phyloP scores from a whole-genome alignment of 805 yeast genomes.

The Hanseniaspora pseudoguilliermondii region DNA sequence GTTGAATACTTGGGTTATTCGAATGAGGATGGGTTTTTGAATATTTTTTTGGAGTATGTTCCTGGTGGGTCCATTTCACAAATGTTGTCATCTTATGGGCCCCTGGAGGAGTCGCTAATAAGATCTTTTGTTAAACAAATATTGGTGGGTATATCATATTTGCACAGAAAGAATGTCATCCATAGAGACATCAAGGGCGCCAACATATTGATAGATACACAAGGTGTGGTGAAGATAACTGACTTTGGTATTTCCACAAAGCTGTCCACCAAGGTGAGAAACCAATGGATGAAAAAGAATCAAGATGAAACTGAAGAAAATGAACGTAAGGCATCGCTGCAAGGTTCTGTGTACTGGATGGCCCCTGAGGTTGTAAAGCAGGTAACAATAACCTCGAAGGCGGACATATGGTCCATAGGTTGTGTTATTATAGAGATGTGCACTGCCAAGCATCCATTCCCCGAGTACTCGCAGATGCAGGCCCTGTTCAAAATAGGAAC shows the following conservation, averaged over 20 bases:
- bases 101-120: conserved; percentile 65
- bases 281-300: conserved; percentile 23
- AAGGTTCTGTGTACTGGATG: conserved; percentile 98
- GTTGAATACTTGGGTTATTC: conserved; percentile 87
- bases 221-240: conserved; percentile 70
- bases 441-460: conserved; percentile 93
- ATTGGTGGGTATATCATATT: conserved; percentile 56
- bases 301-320: conserved; percentile 22
- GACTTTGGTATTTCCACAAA: conserved; percentile 76
- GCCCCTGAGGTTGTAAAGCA: conserved; percentile 98
- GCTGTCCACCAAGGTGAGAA: conserved; percentile 40
- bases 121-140: conserved; percentile 65
- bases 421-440: conserved; percentile 90
- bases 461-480: conserved; percentile 90
- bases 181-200: conserved; percentile 88
- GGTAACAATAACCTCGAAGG: conserved; percentile 77
- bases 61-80: conserved; percentile 63
- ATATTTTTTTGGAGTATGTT: conserved; percentile 70
- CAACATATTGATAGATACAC: conserved; percentile 65
- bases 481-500: conserved; percentile 92
- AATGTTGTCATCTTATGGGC: conserved; percentile 60
- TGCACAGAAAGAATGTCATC: conserved; percentile 63
- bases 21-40: conserved; percentile 53
- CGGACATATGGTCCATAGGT: conserved; percentile 96
- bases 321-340: conserved; percentile 63